A percentile compares a stretch with the other conserved stretches of the same genome.
Evolutionary conservation across 176 grass and related monocot genomes (phyloP).

Genomic region (Oryza meyeriana): DNA sequence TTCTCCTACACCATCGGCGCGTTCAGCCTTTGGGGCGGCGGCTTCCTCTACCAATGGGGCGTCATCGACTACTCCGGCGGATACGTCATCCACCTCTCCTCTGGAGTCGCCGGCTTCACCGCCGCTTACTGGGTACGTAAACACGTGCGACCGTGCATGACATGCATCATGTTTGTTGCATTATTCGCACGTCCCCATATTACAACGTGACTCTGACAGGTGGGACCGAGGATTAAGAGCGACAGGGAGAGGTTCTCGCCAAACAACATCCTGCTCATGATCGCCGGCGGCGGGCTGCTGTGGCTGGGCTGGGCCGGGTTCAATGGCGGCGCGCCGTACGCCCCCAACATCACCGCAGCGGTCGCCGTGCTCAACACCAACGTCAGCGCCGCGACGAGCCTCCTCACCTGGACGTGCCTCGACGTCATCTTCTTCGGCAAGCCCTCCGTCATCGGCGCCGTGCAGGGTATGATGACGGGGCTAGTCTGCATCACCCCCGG

Average conservation of each 20-base stretch:
- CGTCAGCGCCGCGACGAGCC: constrained; percentile 64
- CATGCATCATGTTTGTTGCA: background rate
- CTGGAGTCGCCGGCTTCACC: background rate
- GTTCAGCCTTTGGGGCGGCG: constrained; percentile 81
- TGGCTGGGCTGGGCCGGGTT: constrained; percentile 82
- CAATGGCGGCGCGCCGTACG: constrained; percentile 67
- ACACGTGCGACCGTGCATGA: background rate
- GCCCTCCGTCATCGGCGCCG: constrained; percentile 69
- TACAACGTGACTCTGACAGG: constrained; percentile 11
- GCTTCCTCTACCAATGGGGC: constrained; percentile 58
- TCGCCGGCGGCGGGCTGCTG: constrained; percentile 64
- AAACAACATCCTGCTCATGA: constrained; percentile 71
- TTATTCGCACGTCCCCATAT: background rate
- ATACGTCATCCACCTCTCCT: background rate
- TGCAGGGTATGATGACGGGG: constrained; percentile 85
- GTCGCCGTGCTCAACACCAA: constrained; percentile 71
- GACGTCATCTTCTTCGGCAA: constrained; percentile 77
- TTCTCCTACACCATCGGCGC: constrained; percentile 73
- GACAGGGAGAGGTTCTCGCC: constrained; percentile 77
- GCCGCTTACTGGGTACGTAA: background rate
- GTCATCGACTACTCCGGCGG: background rate
- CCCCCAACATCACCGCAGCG: constrained; percentile 52
- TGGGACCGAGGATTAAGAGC: constrained; percentile 65
- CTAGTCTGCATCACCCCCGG: constrained; percentile 70
- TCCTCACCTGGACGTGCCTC: constrained; percentile 73